Percentiles rank a stretch among this genome's conserved stretches.
phyloP scores from a whole-genome alignment of 176 grass and related monocot genomes.

The Rhynchospora tenuis region DNA sequence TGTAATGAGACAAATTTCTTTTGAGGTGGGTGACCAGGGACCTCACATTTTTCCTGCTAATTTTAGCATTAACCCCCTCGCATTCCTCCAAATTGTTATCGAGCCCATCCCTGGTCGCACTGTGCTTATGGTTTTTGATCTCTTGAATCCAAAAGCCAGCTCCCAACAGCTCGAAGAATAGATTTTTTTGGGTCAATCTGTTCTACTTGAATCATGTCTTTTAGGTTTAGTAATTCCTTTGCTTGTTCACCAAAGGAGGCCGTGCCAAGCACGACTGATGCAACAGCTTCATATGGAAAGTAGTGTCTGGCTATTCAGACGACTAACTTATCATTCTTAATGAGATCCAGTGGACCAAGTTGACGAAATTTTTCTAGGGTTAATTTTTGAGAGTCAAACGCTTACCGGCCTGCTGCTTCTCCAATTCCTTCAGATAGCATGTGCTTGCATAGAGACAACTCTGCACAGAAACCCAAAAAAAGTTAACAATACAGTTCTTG shows the following conservation, averaged over 20 bases:
- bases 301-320: constrained; percentile 65
- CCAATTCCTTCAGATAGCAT: constrained; percentile 89
- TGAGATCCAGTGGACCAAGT: constrained; percentile 48
- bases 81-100: constrained; percentile 34
- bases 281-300: constrained; percentile 72
- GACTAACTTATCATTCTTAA: constrained; percentile 67
- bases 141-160: constrained; percentile 79
- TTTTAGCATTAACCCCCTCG: constrained; percentile 33
- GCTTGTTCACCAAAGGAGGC: constrained; percentile 48
- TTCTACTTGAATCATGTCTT: constrained; percentile 78
- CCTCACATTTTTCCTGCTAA: constrained; percentile 43
- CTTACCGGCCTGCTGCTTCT: constrained; percentile 52
- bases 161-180: constrained; percentile 35
- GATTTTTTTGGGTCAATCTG: constrained; percentile 38
- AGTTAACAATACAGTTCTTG: background rate
- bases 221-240: constrained; percentile 55
- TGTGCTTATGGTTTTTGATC: constrained; percentile 51
- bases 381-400: constrained; percentile 73
- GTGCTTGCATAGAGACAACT: constrained; percentile 88
- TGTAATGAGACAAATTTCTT: constrained; percentile 71
- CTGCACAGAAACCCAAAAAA: constrained; percentile 40
- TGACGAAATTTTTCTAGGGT: constrained; percentile 63
- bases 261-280: constrained; percentile 50
- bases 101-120: constrained; percentile 23
- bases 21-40: constrained; percentile 67